Evolutionary conservation across 2,329 filamentous ascomycete genomes (phyloP), one percentile per base, ranked within the genome.

Genomic region (Arthrobotrys conoides): DNA sequence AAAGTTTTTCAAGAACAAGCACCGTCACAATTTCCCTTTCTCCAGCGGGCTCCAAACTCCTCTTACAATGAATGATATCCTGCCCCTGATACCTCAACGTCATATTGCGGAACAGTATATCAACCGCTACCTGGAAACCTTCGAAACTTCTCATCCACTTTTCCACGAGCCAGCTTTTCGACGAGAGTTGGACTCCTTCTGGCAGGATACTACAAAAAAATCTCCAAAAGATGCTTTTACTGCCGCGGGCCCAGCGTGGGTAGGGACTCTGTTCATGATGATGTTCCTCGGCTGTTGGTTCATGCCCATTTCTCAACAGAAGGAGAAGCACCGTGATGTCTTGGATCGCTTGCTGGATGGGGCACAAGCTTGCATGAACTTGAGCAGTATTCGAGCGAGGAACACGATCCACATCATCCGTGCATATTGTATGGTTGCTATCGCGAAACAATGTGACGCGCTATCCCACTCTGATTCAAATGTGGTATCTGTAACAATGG

Each of bases 201-300:
- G 73, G 73, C 48, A 77, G 24, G 73, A 71, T 38, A 41, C 44
- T 5, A 33, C 36, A 9, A 44, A 10, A 6, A 4, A 5, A n/a
- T 3, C 57, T 27, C 33, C 18, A 16, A 44, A 41, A 27, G 57
- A 61, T 18, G 57, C 33, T 27, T 61, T 36, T 27, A 18, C 59
- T 5, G 66, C 48, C 16, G 65, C 63, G 0, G 66, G 59, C 2
- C 49, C 51, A 6, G 46, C 67, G 2, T 77, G 73, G 73, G 30
- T 71, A 20, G 73, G 59, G 20, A 67, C 20, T 1, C 48, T 77
- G 33, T 78, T 78, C 68, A 78, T 78, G 75, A 78, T 78, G 75
- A 72, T 78, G 75, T 78, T 72, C 38, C 68, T 78, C 5, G 75
- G 75, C 5, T 78, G 75, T 55, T 69, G 75, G 75, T 78, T 78